Base-by-base conservation (phyloP, 2,329 filamentous ascomycete genomes). In the Alternaria sp. region DNA sequence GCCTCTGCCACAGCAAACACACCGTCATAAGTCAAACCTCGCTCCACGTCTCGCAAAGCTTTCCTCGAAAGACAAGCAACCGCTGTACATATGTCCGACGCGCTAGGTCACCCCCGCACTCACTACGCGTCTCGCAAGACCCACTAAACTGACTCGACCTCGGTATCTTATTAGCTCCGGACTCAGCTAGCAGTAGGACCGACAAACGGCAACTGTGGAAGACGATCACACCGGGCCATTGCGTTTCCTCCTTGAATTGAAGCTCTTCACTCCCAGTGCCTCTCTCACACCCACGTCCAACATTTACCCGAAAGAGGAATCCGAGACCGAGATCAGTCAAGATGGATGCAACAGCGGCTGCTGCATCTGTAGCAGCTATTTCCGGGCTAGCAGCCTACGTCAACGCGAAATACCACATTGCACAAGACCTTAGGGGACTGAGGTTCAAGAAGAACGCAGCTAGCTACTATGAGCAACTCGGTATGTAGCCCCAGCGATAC, bases 381-480 rank as follows among this genome's bases (percentile, higher is more conserved):
- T 64, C 72, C 9, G 78, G 80, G n/a, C 74, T 82, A 6, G 84
- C 85, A 45, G 84, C 85, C 8, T 91, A 92, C 65, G 77, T 91
- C 30, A 87, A 93, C 74, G 91, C 86, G 45, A 92, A 90, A 79
- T 89, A 86, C 68, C 87, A 91, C 70, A 73, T 93, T 47, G 74
- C 79, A 30, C 87, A 91, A 68, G 91, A 93, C 73, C 61, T 90
- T 12, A 70, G 73, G 0, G 68, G 71, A 9, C 71, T 90, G n/a
- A 72, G 79, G 30, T 65, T 30, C 74, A 81, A 36, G 63, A 81
- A 73, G 83, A 86, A 78, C 57, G 77, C 69, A 23, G 61, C 49
- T 54, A 74, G 65, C 26, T 67, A 61, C 55, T 77, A 76, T 51
- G 65, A 61, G 13, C 63, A 70, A 19, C 66, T 77, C n/a, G 73